Conservation (phyloP, 345 rosid genomes). For the Adansonia digitata region DNA sequence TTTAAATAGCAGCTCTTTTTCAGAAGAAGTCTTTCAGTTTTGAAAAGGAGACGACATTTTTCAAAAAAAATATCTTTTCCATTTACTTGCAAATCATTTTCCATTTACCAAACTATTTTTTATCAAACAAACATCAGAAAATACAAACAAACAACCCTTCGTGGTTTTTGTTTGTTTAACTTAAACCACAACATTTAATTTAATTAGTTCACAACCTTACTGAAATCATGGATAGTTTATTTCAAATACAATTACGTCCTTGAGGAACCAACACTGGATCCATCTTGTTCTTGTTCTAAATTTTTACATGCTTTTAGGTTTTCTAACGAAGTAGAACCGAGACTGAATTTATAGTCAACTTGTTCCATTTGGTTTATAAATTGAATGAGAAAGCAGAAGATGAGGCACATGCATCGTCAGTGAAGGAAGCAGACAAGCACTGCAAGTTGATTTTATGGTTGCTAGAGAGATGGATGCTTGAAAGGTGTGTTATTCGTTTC, state of each 20-base stretch:
- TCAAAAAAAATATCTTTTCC: too few relatives aligned
- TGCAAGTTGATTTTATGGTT: conserved; percentile 39
- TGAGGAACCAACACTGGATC: neutral
- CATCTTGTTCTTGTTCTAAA: neutral
- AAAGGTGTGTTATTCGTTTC: conserved; percentile 29
- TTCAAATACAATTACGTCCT: neutral
- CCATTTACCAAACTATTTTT: too few relatives aligned
- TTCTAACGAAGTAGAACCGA: neutral
- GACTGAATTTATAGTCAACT: neutral
- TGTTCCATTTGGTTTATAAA: conserved; percentile 5
- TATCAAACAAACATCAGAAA: too few relatives aligned
- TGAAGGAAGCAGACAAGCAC: conserved; percentile 47
- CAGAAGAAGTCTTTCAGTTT: too few relatives aligned
- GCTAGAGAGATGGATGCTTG: conserved; percentile 42
- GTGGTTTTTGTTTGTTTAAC: too few relatives aligned
- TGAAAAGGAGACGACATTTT: too few relatives aligned
- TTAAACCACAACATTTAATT: too few relatives aligned
- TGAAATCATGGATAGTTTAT: neutral
- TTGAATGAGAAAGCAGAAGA: conserved; percentile 44
- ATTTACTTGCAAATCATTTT: too few relatives aligned
- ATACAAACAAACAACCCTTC: too few relatives aligned
- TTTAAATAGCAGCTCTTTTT: too few relatives aligned
- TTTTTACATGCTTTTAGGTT: neutral
- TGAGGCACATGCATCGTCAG: conserved; percentile 10
- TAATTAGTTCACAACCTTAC: too few relatives aligned